phyloP scores from a whole-genome alignment of 768 basidiomycete species.

The Sporobolomyces roseus region DNA sequence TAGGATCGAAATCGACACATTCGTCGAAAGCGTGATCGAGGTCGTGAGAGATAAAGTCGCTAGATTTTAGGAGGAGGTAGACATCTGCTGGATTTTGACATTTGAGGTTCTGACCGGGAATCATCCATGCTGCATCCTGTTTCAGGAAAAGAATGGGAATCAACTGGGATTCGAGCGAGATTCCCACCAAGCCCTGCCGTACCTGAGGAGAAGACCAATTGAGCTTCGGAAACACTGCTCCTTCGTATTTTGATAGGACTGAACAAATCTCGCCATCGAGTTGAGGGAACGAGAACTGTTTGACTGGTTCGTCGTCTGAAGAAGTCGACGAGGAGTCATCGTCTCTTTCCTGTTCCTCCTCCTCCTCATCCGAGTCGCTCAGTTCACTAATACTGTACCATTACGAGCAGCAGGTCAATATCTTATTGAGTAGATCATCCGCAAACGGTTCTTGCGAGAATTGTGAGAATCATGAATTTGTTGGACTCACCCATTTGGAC shows the following conservation, averaged over 20 bases:
- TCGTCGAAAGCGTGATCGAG: conserved; percentile 63
- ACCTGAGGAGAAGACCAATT: conserved; percentile 95
- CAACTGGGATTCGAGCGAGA: conserved; percentile 4
- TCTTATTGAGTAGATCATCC: conserved; percentile 12
- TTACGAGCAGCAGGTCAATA: conserved; percentile 4
- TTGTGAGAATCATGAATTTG: no score
- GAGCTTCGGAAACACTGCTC: conserved; percentile 88
- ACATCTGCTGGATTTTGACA: conserved; percentile 85
- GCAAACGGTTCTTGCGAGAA: no score
- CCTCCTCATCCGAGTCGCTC: conserved; percentile 55
- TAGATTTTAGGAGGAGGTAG: conserved; percentile 86
- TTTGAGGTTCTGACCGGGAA: conserved; percentile 69
- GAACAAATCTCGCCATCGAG: conserved; percentile 69
- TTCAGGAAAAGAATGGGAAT: not conserved
- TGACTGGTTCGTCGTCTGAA: conserved; percentile 24
- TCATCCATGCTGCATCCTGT: conserved; percentile 87
- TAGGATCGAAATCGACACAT: conserved; percentile 50
- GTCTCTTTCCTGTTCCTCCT: conserved; percentile 12
- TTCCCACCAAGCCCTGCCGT: conserved; percentile 33
- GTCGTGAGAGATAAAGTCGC: conserved; percentile 82
- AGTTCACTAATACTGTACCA: conserved; percentile 56
- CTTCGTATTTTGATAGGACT: conserved; percentile 62
- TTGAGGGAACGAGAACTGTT: conserved; percentile 68
- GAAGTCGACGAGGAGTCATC: no score
- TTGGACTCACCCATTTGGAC: conserved; percentile 61